Evolutionary conservation across 2,329 filamentous ascomycete genomes (phyloP).

Genomic region (Nigrospora osmanthi): DNA sequence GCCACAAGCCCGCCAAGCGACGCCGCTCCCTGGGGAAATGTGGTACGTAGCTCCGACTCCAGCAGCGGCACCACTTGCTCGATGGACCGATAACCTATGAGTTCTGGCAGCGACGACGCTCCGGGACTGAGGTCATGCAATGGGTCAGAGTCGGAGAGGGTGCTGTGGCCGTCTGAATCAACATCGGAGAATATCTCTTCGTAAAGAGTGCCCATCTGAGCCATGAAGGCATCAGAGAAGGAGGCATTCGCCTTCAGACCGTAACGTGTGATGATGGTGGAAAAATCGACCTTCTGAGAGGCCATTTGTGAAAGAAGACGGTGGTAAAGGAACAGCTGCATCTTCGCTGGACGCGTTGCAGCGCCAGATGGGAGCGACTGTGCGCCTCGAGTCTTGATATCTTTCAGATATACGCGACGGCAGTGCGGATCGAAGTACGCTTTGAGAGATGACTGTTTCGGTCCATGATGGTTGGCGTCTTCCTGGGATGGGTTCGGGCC

Average conservation of each 20-base stretch:
- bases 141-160: conserved; percentile 18
- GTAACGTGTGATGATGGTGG: conserved; percentile 64
- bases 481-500: conserved; percentile 25
- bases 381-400: conserved; percentile 76
- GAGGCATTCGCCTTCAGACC: conserved; percentile 52
- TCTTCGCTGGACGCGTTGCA: conserved; percentile 65
- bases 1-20: conserved; percentile 43
- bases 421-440: conserved; percentile 27
- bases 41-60: conserved; percentile 35
- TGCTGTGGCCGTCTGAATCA: conserved; percentile 12
- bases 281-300: conserved; percentile 60
- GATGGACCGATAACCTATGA: conserved; percentile 40
- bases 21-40: conserved; percentile 42
- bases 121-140: conserved; percentile 4
- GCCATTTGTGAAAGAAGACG: conserved; percentile 73
- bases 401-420: conserved; percentile 62
- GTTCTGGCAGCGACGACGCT: conserved; percentile 19
- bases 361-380: conserved; percentile 56
- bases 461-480: conserved; percentile 1
- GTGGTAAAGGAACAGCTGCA: conserved; percentile 88
- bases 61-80: conserved; percentile 39
- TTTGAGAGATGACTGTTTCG: conserved; percentile 28
- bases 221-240: conserved; percentile 76
- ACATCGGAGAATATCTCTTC: conserved; percentile 54
- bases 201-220: conserved; percentile 63